Evolutionary conservation across 176 grass and related monocot genomes (phyloP), one percentile per base, ranked within the genome.

Genomic region (Poa annua): DNA sequence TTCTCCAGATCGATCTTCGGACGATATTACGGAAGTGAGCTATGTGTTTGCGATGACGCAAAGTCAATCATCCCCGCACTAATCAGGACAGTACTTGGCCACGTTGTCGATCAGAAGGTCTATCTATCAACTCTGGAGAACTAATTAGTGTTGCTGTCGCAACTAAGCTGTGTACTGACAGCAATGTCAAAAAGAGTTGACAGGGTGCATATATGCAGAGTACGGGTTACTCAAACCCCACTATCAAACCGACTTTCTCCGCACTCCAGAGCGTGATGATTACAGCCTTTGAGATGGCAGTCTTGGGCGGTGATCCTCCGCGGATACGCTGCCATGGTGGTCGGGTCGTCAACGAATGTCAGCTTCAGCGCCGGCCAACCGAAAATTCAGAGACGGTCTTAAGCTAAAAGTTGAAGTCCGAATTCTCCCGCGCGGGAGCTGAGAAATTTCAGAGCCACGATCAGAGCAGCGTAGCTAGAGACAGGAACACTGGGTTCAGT

Each of bases 211-310:
- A 65, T 7, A 33, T 25, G 13, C 22, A 13, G 63, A 55, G 78
- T 82, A 63, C 22, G 36, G 24, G 72, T 47, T 78, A 73, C 72
- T 72, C 79, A 82, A 89, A 35, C 25, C 78, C 64, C 83, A 89
- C 74, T 86, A 82, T 21, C 50, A 38, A 39, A 35, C 77, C 29
- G 47, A 77, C 88, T 78, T 86, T 79, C 55, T 38, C 8, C 26
- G 88, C 88, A 66, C 84, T 86, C 48, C 66, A 22, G 54, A 56
- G 56, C 35, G 79, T 21, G 6, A 90, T 90, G 59, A 90, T 90
- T 90, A 49, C 54, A 6, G 48, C 29, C 48, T 83, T 90, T 65
- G 84, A 74, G 66, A 74, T 26, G 66, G 39, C 64, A 76, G 39
- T 71, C 65, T 78, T 83, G 65, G 84, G 26, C 56, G 79, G 88